Evolutionary conservation across 2,329 filamentous ascomycete species (phyloP).

Genomic region (Westerdykella aurantiaca): DNA sequence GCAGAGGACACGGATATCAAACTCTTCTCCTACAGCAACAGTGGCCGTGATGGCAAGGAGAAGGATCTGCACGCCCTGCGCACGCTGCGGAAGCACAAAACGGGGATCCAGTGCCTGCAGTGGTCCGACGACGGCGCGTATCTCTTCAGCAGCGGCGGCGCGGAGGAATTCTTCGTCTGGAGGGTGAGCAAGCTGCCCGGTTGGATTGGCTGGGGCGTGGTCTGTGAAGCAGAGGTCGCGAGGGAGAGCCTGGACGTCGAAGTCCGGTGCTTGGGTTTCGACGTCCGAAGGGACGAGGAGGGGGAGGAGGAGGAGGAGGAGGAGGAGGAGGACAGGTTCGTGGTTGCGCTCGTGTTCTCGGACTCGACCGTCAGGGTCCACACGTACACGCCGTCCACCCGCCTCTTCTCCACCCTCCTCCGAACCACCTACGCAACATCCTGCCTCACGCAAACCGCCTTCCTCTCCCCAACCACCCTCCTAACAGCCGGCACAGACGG

Average conservation of each 20-base stretch:
- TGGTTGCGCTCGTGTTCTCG: conserved; percentile 70
- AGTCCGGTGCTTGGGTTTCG: conserved; percentile 75
- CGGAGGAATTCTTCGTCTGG: conserved; percentile 89
- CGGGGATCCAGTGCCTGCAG: conserved; percentile 73
- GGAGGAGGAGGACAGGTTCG: conserved; percentile 36
- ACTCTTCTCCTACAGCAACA: conserved; percentile 53
- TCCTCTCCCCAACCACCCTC: conserved; percentile 38
- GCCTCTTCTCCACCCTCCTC: conserved; percentile 18
- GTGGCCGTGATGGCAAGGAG: not conserved
- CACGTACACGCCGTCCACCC: conserved; percentile 25
- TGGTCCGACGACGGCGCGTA: conserved; percentile 64
- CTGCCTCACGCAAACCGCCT: conserved; percentile 63
- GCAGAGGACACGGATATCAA: conserved; percentile 70
- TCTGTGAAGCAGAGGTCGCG: conserved; percentile 48
- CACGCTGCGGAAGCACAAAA: conserved; percentile 69
- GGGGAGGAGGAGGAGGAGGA: conserved; percentile 8
- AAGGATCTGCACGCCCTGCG: conserved; percentile 49
- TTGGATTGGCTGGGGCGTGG: conserved; percentile 48
- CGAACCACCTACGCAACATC: conserved; percentile 44
- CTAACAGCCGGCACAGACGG: conserved; percentile 80
- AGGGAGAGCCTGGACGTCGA: conserved; percentile 54
- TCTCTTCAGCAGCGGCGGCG: conserved; percentile 80
- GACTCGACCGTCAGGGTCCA: conserved; percentile 70
- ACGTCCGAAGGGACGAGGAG: conserved; percentile 40
- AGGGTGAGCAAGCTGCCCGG: conserved; percentile 51